phyloP scores from a whole-genome alignment of 2,329 filamentous ascomycete species.

The Aaosphaeria pasadenensis region DNA sequence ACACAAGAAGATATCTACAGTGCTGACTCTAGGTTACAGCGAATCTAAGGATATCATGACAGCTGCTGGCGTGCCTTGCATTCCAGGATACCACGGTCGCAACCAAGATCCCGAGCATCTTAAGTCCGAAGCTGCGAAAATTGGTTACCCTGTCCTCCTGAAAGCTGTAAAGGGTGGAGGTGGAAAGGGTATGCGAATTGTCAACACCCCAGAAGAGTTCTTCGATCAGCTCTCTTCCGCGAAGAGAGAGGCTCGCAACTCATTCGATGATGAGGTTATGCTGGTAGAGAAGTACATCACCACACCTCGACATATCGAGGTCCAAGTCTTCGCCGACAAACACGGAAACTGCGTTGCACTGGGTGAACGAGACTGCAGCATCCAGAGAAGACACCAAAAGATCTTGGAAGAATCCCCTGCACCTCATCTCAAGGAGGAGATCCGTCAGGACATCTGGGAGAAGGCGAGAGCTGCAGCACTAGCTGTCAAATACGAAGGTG shows the following conservation, averaged over 20 bases:
- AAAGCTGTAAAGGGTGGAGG: slow-evolving; percentile 65
- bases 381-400: slow-evolving; percentile 65
- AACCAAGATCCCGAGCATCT: slow-evolving; percentile 69
- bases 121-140: slow-evolving; percentile 69
- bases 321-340: slow-evolving; percentile 65
- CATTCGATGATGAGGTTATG: slow-evolving; percentile 65
- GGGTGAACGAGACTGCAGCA: slow-evolving; percentile 64
- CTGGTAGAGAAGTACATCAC: slow-evolving; percentile 68
- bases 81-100: slow-evolving; percentile 88
- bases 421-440: slow-evolving; percentile 57
- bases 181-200: slow-evolving; percentile 69
- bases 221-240: slow-evolving; percentile 60
- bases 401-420: slow-evolving; percentile 66
- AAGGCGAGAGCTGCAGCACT: slow-evolving; percentile 62
- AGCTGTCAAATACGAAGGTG: slow-evolving; percentile 64
- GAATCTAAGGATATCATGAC: slow-evolving; percentile 96
- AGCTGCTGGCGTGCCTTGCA: slow-evolving; percentile 89
- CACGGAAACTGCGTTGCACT: slow-evolving; percentile 63
- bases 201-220: slow-evolving; percentile 57
- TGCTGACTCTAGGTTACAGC: slow-evolving; percentile 29
- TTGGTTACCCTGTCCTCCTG: slow-evolving; percentile 63
- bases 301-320: slow-evolving; percentile 64
- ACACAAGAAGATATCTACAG: too few relatives aligned
- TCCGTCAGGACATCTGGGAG: slow-evolving; percentile 63
- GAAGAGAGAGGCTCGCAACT: slow-evolving; percentile 62